Conservation (phyloP, 2,329 filamentous ascomycete species). For the Colletotrichum theobromicola region DNA sequence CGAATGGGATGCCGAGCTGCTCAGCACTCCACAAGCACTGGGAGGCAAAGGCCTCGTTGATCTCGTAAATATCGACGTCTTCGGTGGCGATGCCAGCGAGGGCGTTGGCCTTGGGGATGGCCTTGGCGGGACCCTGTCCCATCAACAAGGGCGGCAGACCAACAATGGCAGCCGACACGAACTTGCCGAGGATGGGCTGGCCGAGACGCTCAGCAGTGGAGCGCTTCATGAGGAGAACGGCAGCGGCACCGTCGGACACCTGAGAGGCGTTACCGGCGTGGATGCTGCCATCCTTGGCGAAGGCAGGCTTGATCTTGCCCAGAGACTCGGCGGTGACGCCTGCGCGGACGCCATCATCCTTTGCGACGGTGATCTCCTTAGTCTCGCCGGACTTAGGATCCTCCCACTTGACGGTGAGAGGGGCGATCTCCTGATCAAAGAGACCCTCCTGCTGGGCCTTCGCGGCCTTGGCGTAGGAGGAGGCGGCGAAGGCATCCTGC, state of each 20-base stretch:
- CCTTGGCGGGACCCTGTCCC: slow-evolving; percentile 94
- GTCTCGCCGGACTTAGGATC: slow-evolving; percentile 90
- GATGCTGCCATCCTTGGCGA: slow-evolving; percentile 90
- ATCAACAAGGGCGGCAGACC: slow-evolving; percentile 93
- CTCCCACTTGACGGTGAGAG: slow-evolving; percentile 84
- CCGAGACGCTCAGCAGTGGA: slow-evolving; percentile 87
- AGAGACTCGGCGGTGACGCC: slow-evolving; percentile 88
- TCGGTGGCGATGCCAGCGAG: slow-evolving; percentile 86
- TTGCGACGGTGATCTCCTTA: slow-evolving; percentile 80
- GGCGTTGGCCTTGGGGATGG: slow-evolving; percentile 89
- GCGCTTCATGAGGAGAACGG: slow-evolving; percentile 94
- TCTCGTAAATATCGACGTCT: slow-evolving; percentile 97
- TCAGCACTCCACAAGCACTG: slow-evolving; percentile 95
- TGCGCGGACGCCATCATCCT: slow-evolving; percentile 85
- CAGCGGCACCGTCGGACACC: slow-evolving; percentile 94
- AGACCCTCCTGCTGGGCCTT: slow-evolving; percentile 87
- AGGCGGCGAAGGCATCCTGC: slow-evolving; percentile 95
- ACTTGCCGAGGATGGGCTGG: slow-evolving; percentile 91
- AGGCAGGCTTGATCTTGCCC: slow-evolving; percentile 89
- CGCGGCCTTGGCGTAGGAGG: slow-evolving; percentile 87
- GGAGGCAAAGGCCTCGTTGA: slow-evolving; percentile 98
- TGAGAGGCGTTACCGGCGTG: slow-evolving; percentile 97
- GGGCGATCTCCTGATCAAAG: slow-evolving; percentile 90
- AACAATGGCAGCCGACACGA: slow-evolving; percentile 81
- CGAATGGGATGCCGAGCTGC: slow-evolving; percentile 79